Base-by-base conservation (phyloP, 1,284 basidiomycete species). In the Trichosporon coremiiforme region DNA sequence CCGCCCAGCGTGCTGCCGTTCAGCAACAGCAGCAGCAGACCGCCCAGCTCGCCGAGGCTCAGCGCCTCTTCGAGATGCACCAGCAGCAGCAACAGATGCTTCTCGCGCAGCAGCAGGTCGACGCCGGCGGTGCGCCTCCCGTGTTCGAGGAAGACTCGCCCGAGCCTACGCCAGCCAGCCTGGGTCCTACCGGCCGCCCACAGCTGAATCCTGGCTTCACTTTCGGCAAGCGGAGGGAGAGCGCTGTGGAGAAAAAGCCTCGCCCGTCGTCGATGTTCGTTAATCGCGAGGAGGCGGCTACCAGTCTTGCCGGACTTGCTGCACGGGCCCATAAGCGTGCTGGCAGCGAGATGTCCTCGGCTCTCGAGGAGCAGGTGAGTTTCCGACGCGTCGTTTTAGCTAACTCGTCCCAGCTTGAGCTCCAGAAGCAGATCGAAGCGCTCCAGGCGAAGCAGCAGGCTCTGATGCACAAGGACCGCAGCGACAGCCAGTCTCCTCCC, bases 341-440 rank as follows among this genome's bases (percentile, higher is more conserved):
- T 15, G 84, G 84, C 68, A 89, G 89, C 68, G 93, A 95, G 79
- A 89, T 95, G 71, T 82, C 80, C 4, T 77, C 81, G 0, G 80
- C 78, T 68, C 92, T 95, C 91, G 92, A 92, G 22, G 92, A 94
- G 82, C 93, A 95, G 87, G 93, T 93, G 77, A 75, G 83, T 77
- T 9, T 20, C 10, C 45, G 35, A 9, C 12, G 17, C 22, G 22
- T 45, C 17, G 4, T 13, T 13, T 20, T 17, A 7, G 65, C 71
- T 75, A 66, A 75, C 68, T 7, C 31, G 36, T 38, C 17, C 20
- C 79, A 95, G 93, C 91, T 95, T 76, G 92, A 92, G 60, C 80
- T 96, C 67, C 94, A 96, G 83, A 91, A 83, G 76, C 92, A 95
- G 84, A 96, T 96, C 71, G 94, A 95, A 83, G 91, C 89, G 9